Evolutionary conservation across 306 rosid species (phyloP).

Genomic region (Cicer cuneatum): DNA sequence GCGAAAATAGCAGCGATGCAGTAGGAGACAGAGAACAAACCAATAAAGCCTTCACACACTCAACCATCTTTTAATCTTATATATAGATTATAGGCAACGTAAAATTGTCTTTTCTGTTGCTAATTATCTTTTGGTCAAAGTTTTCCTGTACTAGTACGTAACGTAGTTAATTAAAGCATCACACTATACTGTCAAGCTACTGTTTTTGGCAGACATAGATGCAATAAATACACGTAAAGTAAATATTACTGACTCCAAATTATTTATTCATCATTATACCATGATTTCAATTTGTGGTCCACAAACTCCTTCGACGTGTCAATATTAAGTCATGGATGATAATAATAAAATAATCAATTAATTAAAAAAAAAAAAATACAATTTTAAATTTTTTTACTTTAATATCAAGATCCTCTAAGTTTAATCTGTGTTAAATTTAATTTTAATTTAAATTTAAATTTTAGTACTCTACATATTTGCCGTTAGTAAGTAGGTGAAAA

Average conservation of each 20-base stretch:
- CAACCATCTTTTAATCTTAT: not conserved
- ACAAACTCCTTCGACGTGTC: not conserved
- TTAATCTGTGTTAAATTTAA: no score
- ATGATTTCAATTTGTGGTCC: conserved; percentile 1
- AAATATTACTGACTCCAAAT: not conserved
- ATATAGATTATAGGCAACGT: not conserved
- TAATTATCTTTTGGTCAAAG: not conserved
- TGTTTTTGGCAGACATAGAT: not conserved
- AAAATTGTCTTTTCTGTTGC: not conserved
- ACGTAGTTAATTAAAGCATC: not conserved
- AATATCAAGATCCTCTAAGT: no score
- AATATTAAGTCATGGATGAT: not conserved
- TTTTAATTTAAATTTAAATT: no score
- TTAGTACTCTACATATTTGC: no score
- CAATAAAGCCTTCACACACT: not conserved
- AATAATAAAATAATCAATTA: no score
- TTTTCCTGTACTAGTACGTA: not conserved
- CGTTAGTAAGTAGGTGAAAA: no score
- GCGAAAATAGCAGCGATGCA: not conserved
- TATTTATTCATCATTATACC: not conserved
- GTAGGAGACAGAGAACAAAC: not conserved
- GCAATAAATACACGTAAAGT: not conserved
- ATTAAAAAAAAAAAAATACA: no score
- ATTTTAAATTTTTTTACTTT: no score
- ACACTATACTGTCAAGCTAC: not conserved